Base-by-base conservation (phyloP, 2,329 filamentous ascomycete species). In the Clonostachys rhizophaga region DNA sequence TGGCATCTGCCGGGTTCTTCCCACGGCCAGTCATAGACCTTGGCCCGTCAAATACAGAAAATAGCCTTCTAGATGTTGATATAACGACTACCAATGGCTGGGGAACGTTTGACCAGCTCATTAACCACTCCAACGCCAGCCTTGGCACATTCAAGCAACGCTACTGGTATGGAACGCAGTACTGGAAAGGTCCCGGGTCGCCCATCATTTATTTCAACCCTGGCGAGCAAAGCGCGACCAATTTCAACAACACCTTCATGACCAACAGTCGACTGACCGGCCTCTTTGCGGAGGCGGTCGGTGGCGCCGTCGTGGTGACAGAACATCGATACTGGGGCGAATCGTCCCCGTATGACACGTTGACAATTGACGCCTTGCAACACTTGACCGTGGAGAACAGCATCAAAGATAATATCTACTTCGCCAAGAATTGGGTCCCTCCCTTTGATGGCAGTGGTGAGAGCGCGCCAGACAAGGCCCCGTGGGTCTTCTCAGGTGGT, bases 321-420 rank as follows among this genome's bases (percentile, higher is more conserved):
- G 89, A 94, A 67, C 89, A 94, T 60, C 81, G 89, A 43, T 95
- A 91, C 71, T 95, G 91, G 60, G 89, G 89, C 48, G 73, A 73
- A 13, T 89, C 85, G 58, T 83, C 84, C 46, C 88, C 88, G 0
- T 78, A 78, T 0, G 60, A 72, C 3, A 75, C 88, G 57, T 72
- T 91, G 47, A 72, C 67, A 55, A 85, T 81, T 0, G 70, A 86
- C 58, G 89, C 78, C 53, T 67, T 94, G 51, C 81, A 87, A 5
- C 91, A 91, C 68, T 69, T 92, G 58, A 86, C 86, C 2, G 90
- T 89, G 2, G 84, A 91, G 53, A 87, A 94, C 63, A 79, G 87
- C 0, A 60, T 94, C 44, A 86, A 86, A 7, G 89, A 95, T 58
- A 78, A 84, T 46, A 83, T 81, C 11, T 91, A 87, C 64, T 92